These are phyloP conservation scores for Salix purpurea DNA, from an alignment of 345 rosid genomes.

Conservation along the genomic window DNA sequence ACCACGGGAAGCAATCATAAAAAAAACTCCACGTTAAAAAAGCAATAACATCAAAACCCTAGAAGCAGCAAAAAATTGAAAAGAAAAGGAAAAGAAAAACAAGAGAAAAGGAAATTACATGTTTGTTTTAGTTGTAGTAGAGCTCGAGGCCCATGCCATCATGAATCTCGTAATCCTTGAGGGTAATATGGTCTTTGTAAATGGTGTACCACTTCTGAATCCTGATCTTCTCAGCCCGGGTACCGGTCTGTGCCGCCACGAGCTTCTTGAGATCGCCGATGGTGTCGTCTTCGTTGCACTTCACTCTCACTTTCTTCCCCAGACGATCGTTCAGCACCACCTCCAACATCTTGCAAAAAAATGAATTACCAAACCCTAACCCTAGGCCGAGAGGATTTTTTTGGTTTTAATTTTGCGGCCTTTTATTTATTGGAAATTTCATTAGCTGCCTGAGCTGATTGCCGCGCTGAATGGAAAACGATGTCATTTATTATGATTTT, in stretches of 20 bases:
- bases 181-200: slow-evolving; percentile 37
- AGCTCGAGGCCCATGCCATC: slow-evolving; percentile 43
- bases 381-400: not conserved
- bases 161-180: slow-evolving; percentile 33
- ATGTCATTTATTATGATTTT: not conserved
- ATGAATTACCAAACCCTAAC: not conserved
- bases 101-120: not conserved
- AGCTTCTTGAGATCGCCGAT: slow-evolving; percentile 43
- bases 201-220: slow-evolving; percentile 45
- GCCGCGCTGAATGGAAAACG: not conserved
- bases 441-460: not conserved
- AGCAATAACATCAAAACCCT: not conserved
- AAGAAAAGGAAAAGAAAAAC: not conserved
- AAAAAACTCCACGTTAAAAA: not conserved
- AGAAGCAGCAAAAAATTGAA: not conserved
- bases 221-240: slow-evolving; percentile 45
- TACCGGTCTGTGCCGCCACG: slow-evolving; percentile 40
- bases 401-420: not conserved
- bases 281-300: slow-evolving; percentile 33
- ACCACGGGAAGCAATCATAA: not conserved
- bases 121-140: slow-evolving; percentile 21
- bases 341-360: slow-evolving; percentile 24
- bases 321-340: slow-evolving; percentile 37
- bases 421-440: not conserved
- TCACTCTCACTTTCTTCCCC: slow-evolving; percentile 36